Percentiles rank a stretch among this genome's conserved stretches.
Evolutionary conservation across 1,139 yeast species (phyloP).

Genomic region (Keqinozyma sinolaborantium): DNA sequence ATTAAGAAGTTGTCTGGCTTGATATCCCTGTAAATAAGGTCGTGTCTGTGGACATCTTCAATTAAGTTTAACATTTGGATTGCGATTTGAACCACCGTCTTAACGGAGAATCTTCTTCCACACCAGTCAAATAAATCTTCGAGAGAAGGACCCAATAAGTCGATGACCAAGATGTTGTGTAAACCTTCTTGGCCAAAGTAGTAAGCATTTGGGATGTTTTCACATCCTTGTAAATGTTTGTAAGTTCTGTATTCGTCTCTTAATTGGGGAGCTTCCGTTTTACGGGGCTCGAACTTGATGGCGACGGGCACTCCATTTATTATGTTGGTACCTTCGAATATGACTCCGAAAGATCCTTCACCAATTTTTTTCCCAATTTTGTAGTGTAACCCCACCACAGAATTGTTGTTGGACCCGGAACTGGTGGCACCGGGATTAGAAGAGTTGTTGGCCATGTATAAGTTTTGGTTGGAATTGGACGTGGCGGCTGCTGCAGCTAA

Average conservation of each 20-base stretch:
- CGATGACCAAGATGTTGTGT: slow-evolving; percentile 90
- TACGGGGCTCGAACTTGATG: slow-evolving; percentile 80
- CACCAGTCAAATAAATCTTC: slow-evolving; percentile 99
- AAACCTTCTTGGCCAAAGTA: slow-evolving; percentile 98
- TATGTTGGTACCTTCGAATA: slow-evolving; percentile 76
- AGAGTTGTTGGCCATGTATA: slow-evolving; percentile 5
- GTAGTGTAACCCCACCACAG: slow-evolving; percentile 75
- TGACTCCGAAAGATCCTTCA: slow-evolving; percentile 81
- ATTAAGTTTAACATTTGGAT: slow-evolving; percentile 88
- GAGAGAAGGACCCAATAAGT: slow-evolving; percentile 88
- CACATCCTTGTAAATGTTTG: slow-evolving; percentile 73
- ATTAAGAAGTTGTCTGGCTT: slow-evolving; percentile 94
- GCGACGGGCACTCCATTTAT: slow-evolving; percentile 76
- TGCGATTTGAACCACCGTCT: slow-evolving; percentile 88
- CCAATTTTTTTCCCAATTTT: slow-evolving; percentile 81
- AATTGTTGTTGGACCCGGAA: slow-evolving; percentile 26
- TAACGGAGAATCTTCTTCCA: slow-evolving; percentile 81
- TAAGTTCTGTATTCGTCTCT: slow-evolving; percentile 95
- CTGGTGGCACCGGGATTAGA: slow-evolving; percentile 19
- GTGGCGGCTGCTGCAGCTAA: slow-evolving; percentile 30
- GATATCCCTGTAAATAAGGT: slow-evolving; percentile 88
- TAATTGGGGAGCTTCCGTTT: slow-evolving; percentile 96
- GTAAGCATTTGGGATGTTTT: slow-evolving; percentile 91
- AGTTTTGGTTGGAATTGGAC: slow-evolving; percentile 11
- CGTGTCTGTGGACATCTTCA: slow-evolving; percentile 84